Percentiles rank a stretch among this genome's conserved stretches.
Conservation (phyloP, 2,329 filamentous ascomycete species). For the Aspergillus fumigatiaffinis region DNA sequence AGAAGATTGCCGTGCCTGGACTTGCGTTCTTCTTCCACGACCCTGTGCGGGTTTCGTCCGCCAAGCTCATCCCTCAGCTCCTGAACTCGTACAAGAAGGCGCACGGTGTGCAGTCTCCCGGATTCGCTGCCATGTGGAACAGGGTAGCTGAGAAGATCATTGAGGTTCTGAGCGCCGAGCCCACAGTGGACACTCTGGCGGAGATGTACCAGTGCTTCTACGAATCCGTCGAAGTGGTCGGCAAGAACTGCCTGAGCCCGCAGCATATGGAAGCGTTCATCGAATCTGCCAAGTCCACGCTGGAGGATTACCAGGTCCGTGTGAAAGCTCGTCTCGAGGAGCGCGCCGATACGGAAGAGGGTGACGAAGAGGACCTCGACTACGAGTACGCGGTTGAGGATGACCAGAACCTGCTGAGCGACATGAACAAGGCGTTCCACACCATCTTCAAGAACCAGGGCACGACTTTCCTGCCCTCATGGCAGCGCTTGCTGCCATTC, state of each 20-base stretch:
- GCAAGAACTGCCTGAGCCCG: conserved; percentile 72
- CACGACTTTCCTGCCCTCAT: conserved; percentile 74
- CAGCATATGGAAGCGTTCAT: conserved; percentile 86
- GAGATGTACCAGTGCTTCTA: conserved; percentile 99
- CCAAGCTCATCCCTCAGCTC: conserved; percentile 89
- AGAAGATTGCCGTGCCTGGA: conserved; percentile 90
- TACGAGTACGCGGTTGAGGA: conserved; percentile 90
- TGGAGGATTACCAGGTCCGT: conserved; percentile 89
- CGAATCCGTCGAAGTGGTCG: conserved; percentile 91
- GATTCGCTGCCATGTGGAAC: conserved; percentile 79
- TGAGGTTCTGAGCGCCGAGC: conserved; percentile 88
- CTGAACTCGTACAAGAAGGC: conserved; percentile 92
- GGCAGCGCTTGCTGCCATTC: conserved; percentile 79
- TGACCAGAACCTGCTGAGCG: conserved; percentile 90
- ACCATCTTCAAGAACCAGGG: conserved; percentile 98
- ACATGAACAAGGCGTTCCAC: conserved; percentile 99
- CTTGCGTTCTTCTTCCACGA: conserved; percentile 99
- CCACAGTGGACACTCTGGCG: conserved; percentile 89
- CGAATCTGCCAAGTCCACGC: conserved; percentile 74
- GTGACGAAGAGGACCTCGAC: conserved; percentile 85
- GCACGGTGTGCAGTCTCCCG: conserved; percentile 73
- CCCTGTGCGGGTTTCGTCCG: conserved; percentile 89
- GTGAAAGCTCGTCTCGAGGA: conserved; percentile 82
- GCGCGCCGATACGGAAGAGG: conserved; percentile 76
- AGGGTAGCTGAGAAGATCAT: conserved; percentile 85